Evolutionary conservation across 768 basidiomycete genomes (phyloP), one percentile per base, ranked within the genome.

Genomic region (Daedaleopsis nitida): DNA sequence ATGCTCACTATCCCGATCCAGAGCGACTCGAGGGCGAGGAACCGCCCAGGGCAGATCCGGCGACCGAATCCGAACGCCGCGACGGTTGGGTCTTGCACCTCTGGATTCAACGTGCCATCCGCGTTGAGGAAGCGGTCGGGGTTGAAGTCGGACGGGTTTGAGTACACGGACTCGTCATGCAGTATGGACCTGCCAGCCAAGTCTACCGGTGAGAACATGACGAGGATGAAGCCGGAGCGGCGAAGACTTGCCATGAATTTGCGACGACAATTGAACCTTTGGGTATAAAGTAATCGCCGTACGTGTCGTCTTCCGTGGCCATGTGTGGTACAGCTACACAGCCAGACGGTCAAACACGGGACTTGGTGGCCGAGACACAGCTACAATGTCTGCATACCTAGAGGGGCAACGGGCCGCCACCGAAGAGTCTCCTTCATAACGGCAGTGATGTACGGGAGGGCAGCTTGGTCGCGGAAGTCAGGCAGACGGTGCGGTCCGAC

Each of bases 351-450:
- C 45, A 23, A 17, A 12, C n/a, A 17, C 19, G 10, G 10, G 2
- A 19, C n/a, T n/a, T 4, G 42, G 4, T 43, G 16, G 9, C 17
- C 9, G 44, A 3, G 8, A n/a, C 4, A 13, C 23, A 49, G 21
- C 21, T 34, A 17, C 14, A 66, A 53, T 52, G 77, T 76, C 5
- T 73, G 68, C 1, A 72, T 63, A 6, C 76, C 76, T 68, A 65
- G 51, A 13, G 65, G 64, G 5, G 59, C 11, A n/a, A 59, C 55
- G 11, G 64, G 53, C 14, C 49, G 53, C 66, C 66, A 67, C 5
- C 66, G 57, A 10, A 63, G 11, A 12, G 43, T 48, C 57, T 67
- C 59, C n/a, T 38, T 48, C 16, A 58, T 16, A 17, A 67, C 24
- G 13, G 66, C 66, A 2, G 54, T 38, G 19, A 66, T 47, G 55